Conservation (phyloP, 2,329 filamentous ascomycete genomes). For the Phyllachora maydis region DNA sequence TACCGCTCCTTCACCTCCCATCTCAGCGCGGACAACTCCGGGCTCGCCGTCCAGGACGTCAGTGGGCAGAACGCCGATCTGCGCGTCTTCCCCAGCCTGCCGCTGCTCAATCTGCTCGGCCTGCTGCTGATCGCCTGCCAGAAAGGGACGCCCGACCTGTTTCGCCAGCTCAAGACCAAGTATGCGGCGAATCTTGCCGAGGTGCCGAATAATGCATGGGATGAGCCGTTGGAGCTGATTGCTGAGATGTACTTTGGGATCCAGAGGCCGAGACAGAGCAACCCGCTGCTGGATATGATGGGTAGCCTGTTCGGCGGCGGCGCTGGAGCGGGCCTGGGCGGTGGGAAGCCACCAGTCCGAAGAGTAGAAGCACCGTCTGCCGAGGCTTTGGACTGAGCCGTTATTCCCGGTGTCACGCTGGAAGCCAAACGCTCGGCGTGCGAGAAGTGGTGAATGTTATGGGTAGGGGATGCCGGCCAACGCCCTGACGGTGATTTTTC, state of each 20-base stretch:
- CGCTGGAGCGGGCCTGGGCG: slow-evolving; percentile 27
- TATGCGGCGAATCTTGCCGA: slow-evolving; percentile 67
- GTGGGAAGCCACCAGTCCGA: slow-evolving; percentile 26
- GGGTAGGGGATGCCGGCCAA: no score
- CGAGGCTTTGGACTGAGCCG: slow-evolving; percentile 34
- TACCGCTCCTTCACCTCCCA: slow-evolving; percentile 56
- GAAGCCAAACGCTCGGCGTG: neutral
- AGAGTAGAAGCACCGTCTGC: slow-evolving; percentile 27
- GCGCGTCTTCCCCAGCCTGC: slow-evolving; percentile 72
- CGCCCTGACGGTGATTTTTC: no score
- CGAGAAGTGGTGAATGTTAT: no score
- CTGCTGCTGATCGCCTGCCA: slow-evolving; percentile 69
- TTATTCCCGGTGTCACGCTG: neutral
- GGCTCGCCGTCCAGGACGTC: slow-evolving; percentile 61
- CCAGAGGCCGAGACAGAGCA: slow-evolving; percentile 68
- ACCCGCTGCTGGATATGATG: slow-evolving; percentile 97
- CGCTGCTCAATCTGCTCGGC: slow-evolving; percentile 87
- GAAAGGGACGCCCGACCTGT: slow-evolving; percentile 58
- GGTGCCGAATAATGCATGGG: slow-evolving; percentile 47
- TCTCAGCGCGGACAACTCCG: slow-evolving; percentile 31
- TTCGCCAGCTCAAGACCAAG: slow-evolving; percentile 61
- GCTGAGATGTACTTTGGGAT: slow-evolving; percentile 97
- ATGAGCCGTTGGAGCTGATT: slow-evolving; percentile 64
- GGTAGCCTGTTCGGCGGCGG: slow-evolving; percentile 77
- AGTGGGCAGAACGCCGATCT: slow-evolving; percentile 53